phyloP scores from a whole-genome alignment of 306 rosid species.

The Ziziphus jujuba region DNA sequence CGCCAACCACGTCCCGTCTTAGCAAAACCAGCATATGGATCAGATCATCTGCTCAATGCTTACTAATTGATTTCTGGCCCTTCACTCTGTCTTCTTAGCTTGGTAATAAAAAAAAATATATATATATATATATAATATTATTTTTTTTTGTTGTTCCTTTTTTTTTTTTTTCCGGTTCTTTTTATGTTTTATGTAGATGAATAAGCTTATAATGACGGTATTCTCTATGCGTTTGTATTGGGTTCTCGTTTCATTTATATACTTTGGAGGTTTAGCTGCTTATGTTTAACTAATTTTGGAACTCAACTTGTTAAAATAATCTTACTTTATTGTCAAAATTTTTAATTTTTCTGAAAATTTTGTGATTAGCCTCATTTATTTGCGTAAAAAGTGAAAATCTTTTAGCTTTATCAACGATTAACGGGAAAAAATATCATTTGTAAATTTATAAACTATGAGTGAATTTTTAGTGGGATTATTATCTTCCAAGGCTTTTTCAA shows the following conservation, averaged over 20 bases:
- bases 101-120: slow-evolving; percentile 25
- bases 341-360: neutral
- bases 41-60: slow-evolving; percentile 21
- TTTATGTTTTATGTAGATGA: neutral
- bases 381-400: neutral
- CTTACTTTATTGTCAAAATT: neutral
- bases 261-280: neutral
- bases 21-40: slow-evolving; percentile 14
- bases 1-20: slow-evolving; percentile 13
- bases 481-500: neutral
- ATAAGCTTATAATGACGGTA: slow-evolving; percentile 7
- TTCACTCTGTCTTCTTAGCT: slow-evolving; percentile 1
- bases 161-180: no score
- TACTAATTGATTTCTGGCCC: neutral
- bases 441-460: neutral
- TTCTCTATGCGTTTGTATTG: neutral
- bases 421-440: neutral
- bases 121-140: neutral
- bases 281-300: neutral
- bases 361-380: neutral
- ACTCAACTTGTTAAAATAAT: neutral
- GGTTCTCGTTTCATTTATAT: neutral
- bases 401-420: neutral
- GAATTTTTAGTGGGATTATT: no score
- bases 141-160: neutral